Conservation (phyloP, 768 basidiomycete species). For the Amanita brunnescens region DNA sequence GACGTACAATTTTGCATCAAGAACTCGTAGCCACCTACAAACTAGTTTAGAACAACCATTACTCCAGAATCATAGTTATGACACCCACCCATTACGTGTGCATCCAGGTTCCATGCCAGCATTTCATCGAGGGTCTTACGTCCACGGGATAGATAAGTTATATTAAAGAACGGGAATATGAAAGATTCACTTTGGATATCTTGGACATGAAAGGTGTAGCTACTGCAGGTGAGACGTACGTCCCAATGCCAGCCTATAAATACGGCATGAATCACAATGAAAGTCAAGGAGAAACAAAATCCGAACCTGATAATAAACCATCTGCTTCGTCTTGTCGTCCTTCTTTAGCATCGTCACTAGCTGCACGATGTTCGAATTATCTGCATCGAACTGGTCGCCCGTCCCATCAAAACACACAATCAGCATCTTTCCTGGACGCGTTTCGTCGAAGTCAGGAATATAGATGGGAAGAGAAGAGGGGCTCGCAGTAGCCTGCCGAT, state of each 20-base stretch:
- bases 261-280: background rate
- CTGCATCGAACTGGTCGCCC: constrained; percentile 26
- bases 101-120: constrained; percentile 40
- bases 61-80: background rate
- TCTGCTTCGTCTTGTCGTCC: constrained; percentile 37
- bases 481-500: background rate
- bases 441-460: background rate
- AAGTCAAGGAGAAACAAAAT: background rate
- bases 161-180: background rate
- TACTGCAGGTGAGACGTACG: constrained; percentile 35
- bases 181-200: constrained; percentile 28
- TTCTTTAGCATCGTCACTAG: constrained; percentile 45
- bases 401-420: constrained; percentile 47
- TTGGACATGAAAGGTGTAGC: constrained; percentile 36
- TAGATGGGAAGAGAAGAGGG: background rate
- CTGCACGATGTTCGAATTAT: constrained; percentile 45
- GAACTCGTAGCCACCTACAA: constrained; percentile 6
- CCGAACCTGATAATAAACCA: constrained; percentile 48
- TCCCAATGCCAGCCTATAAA: constrained; percentile 43
- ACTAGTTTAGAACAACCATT: background rate
- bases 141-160: constrained; percentile 13
- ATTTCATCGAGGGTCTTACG: constrained; percentile 28
- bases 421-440: background rate
- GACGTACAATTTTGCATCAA: constrained; percentile 8
- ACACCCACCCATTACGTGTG: constrained; percentile 40